Base-by-base conservation (phyloP, 2,329 filamentous ascomycete genomes). In the Ceratocystis papillata region DNA sequence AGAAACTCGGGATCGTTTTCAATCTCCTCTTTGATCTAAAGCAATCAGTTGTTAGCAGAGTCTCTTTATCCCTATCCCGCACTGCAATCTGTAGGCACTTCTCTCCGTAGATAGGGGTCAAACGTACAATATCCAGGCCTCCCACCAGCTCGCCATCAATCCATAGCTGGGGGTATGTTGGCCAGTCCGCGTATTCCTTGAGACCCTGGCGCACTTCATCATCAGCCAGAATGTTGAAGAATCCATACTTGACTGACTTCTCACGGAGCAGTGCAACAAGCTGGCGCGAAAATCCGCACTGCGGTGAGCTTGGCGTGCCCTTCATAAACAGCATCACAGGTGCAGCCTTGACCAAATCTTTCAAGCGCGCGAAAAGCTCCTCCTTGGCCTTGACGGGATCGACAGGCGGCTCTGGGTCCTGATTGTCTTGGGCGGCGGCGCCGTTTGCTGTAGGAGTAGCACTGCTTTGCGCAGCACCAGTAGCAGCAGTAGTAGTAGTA, bases 111-210 rank as follows among this genome's bases (percentile, higher is more conserved):
- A 15, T 15, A 15, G 37, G 20, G 48, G 33, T 6, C 22, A 45
- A 53, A 79, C 90, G 81, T 79, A 96, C 93, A 77, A 99, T 99
- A 75, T 99, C 94, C 71, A 99, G 78, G 1, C 94, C 94, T 67
- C 94, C 93, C 25, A 97, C 87, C 62, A 99, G 79, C 75, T 96
- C 91, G 15, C 94, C 93, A 68, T 87, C 84, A 12, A 96, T 85
- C 86, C 93, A 99, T 69, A 99, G 79, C 76, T 99, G 94, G 22
- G 94, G 94, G 77, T 90, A 99, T 0, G 94, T 99, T 8, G 94
- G 94, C 94, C 94, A 99, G 69, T 97, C 94, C n/a, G 91, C 91
- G 75, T 86, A 97, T 77, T 94, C 90, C 81, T 99, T 99, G 73
- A 99, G 78, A 0, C 94, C 94, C 78, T 97, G 93, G 68, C 94